Base-by-base conservation (phyloP, 192 early-diverging fungal species). In the Podila minutissima region DNA sequence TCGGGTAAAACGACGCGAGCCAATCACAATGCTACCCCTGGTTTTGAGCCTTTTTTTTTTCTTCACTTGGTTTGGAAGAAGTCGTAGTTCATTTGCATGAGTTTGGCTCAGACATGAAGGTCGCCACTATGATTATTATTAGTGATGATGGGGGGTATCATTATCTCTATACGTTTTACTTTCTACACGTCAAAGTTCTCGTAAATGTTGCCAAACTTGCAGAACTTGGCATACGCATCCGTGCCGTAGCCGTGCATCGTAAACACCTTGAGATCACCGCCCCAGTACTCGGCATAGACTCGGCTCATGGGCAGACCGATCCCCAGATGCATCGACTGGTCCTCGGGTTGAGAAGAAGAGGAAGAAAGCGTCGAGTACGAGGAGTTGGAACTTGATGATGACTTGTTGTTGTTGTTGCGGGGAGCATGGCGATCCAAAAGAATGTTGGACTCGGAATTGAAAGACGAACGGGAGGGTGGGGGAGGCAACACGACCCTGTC, bases 251-350 rank as follows among this genome's bases (percentile, higher is more conserved):
- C 96, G 51, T 95, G 91, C 92, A 97, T 90, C 11, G 91, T 90
- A 35, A 91, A 87, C 9, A 97, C 83, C 31, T 89, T 90, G 48
- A 99, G 86, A 22, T 87, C 87, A 5, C 97, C 97, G 24, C 96
- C 96, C 97, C 96, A 99, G 78, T 98, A 99, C 77, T 96, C 93
- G 3, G 95, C 93, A 85, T 97, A 99, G 33, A 97, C 93, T 62
- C 91, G 86, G 59, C 92, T 93, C 93, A 99, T 93, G 0, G 95
- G 93, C 81, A 97, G 77, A 1, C 97, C 97, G 64, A 97, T 91
- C 24, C 97, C 97, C 59, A 97, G 75, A 50, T 86, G 84, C 76
- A 87, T 75, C 60, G 85, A 61, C 66, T 69, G 35, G 55, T 71
- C 20, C 60, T 60, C 49, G 13, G 67, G 61, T 26, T 70, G 69